These are phyloP conservation scores for Phylloporus sp. DNA, from an alignment of 1,284 basidiomycete genomes.

Conservation along the genomic window DNA sequence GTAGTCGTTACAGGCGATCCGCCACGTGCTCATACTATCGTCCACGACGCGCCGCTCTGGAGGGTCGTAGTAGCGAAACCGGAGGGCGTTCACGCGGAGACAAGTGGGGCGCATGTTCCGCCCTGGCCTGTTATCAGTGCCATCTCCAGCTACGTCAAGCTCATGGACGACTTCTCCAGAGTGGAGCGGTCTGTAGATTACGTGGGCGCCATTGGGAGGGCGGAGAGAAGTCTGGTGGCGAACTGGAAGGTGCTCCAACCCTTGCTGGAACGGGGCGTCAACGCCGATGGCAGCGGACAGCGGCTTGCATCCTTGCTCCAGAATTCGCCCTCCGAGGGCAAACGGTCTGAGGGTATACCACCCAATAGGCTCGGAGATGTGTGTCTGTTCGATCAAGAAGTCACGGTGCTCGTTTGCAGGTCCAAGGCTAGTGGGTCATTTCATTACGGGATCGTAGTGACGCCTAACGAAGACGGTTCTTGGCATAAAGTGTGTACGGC, in stretches of 20 bases:
- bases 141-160: neutral
- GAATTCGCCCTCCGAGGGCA: neutral
- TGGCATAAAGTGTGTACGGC: conserved; percentile 10
- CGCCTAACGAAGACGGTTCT: neutral
- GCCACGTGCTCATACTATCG: neutral
- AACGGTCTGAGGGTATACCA: neutral
- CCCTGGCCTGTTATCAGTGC: neutral
- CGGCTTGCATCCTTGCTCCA: neutral
- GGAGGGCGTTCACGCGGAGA: neutral
- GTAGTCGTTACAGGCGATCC: neutral
- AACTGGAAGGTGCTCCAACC: neutral
- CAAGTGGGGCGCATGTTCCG: neutral
- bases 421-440: neutral
- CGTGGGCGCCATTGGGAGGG: conserved; percentile 1
- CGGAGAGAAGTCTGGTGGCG: neutral
- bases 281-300: too few species aligned
- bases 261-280: neutral
- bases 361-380: conserved; percentile 3
- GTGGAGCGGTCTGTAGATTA: conserved; percentile 7
- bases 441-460: conserved; percentile 7
- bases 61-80: conserved; percentile 5
- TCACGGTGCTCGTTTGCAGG: conserved; percentile 3
- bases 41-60: conserved; percentile 9
- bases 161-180: conserved; percentile 9
- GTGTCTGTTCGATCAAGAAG: conserved; percentile 1